Evolutionary conservation across 352 stramenopile genomes (phyloP).

Genomic region (Saprolegnia diclina): DNA sequence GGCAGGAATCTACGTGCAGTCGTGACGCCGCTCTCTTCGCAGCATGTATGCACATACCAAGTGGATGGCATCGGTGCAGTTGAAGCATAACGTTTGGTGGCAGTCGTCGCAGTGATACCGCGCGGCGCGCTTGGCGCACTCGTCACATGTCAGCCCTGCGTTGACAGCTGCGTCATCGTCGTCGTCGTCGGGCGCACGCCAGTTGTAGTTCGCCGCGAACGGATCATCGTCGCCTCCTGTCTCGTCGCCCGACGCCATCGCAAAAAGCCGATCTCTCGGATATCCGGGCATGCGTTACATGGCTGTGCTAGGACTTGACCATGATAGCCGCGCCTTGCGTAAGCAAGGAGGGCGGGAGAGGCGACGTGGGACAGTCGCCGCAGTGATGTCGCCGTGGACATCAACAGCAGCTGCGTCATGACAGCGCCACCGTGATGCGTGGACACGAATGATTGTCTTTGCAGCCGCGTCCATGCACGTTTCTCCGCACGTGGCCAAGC

Average conservation of each 20-base stretch:
- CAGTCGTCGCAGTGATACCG: conserved; percentile 47
- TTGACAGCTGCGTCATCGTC: background rate
- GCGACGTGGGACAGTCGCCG: too few relatives aligned
- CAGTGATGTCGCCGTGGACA: too few relatives aligned
- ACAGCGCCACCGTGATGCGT: background rate
- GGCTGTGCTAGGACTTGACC: too few relatives aligned
- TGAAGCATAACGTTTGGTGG: conserved; percentile 43
- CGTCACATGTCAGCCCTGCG: conserved; percentile 38
- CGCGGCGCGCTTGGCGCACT: conserved; percentile 37
- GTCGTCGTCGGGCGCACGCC: conserved; percentile 2
- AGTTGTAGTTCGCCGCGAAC: background rate
- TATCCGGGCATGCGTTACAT: too few relatives aligned
- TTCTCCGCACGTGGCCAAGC: background rate
- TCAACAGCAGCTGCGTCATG: background rate
- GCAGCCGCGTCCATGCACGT: background rate
- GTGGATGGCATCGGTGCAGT: conserved; percentile 66
- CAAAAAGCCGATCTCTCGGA: too few relatives aligned
- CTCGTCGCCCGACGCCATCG: too few relatives aligned
- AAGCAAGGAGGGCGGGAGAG: too few relatives aligned
- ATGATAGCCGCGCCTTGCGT: too few relatives aligned
- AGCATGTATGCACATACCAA: conserved; percentile 40
- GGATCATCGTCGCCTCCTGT: too few relatives aligned
- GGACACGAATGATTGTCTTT: background rate
- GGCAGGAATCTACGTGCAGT: conserved; percentile 38
- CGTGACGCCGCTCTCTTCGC: background rate